A percentile compares a stretch with the other conserved stretches of the same genome.
These are phyloP conservation scores for Pythium diclinum DNA, from an alignment of 352 stramenopile genomes.

Conservation along the genomic window DNA sequence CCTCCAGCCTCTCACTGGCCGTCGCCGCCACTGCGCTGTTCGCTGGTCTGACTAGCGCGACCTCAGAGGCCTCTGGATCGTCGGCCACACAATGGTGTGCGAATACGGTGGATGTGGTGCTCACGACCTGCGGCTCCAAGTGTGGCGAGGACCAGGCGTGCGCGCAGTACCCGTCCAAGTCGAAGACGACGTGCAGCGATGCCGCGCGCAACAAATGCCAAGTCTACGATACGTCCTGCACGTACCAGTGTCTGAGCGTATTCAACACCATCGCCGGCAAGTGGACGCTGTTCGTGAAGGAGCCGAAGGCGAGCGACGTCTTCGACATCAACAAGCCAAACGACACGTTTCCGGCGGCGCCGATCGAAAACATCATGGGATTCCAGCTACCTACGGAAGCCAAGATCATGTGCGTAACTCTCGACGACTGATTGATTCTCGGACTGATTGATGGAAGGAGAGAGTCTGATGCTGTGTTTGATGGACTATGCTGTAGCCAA, in stretches of 20 bases:
- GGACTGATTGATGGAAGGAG: background rate
- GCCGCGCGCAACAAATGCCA: slow-evolving; percentile 49
- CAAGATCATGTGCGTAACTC: slow-evolving; percentile 40
- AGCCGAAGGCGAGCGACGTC: slow-evolving; percentile 39
- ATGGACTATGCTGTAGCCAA: slow-evolving; percentile 37
- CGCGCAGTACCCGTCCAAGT: slow-evolving; percentile 46
- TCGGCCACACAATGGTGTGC: slow-evolving; percentile 33
- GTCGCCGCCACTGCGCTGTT: background rate
- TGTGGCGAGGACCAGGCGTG: slow-evolving; percentile 47
- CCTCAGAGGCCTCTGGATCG: background rate
- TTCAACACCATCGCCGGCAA: slow-evolving; percentile 47
- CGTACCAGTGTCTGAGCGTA: slow-evolving; percentile 63
- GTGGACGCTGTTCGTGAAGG: slow-evolving; percentile 74
- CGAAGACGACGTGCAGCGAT: slow-evolving; percentile 40
- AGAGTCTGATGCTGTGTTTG: slow-evolving; percentile 3
- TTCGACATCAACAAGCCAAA: slow-evolving; percentile 32
- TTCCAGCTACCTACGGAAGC: slow-evolving; percentile 42
- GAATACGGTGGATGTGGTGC: slow-evolving; percentile 39
- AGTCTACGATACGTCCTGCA: slow-evolving; percentile 42
- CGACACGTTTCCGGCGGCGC: slow-evolving; percentile 43
- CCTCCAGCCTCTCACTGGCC: background rate
- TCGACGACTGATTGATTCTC: background rate
- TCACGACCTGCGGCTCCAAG: slow-evolving; percentile 45
- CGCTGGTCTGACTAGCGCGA: background rate
- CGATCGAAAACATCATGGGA: slow-evolving; percentile 41